Evolutionary conservation across 2,329 filamentous ascomycete genomes (phyloP).

Genomic region (Pseudogymnoascus sp.): DNA sequence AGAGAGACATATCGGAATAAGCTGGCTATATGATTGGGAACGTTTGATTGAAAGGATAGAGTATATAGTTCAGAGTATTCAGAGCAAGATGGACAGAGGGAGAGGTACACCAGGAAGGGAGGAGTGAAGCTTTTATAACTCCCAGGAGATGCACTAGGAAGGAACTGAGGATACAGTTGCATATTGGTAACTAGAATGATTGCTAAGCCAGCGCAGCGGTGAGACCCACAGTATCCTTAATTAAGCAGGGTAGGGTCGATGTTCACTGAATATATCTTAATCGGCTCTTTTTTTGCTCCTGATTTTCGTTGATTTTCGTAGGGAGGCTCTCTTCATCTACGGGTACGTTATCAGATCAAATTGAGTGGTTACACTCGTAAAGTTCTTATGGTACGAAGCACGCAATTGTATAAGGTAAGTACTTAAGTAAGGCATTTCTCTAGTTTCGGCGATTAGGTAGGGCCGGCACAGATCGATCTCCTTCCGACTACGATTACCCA

Average conservation of each 20-base stretch:
- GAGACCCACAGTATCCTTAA: neutral
- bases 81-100: neutral
- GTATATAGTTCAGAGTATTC: neutral
- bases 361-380: neutral
- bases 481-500: too few species aligned
- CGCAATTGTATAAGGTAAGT: neutral
- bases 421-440: neutral
- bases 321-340: neutral
- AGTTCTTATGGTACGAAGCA: neutral
- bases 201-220: neutral
- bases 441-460: neutral
- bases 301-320: neutral
- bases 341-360: neutral
- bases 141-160: neutral
- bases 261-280: neutral
- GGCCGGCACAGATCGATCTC: neutral
- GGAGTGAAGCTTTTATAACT: neutral
- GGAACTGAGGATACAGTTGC: neutral
- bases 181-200: neutral
- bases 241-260: neutral
- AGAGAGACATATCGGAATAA: slow-evolving; percentile 15
- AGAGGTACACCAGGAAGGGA: neutral
- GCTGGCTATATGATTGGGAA: neutral
- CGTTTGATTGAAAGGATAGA: neutral
- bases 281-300: neutral